Percentiles rank a stretch among this genome's conserved stretches.
Evolutionary conservation across 352 stramenopile genomes (phyloP).

Genomic region (Globisporangium cylindrosporum): DNA sequence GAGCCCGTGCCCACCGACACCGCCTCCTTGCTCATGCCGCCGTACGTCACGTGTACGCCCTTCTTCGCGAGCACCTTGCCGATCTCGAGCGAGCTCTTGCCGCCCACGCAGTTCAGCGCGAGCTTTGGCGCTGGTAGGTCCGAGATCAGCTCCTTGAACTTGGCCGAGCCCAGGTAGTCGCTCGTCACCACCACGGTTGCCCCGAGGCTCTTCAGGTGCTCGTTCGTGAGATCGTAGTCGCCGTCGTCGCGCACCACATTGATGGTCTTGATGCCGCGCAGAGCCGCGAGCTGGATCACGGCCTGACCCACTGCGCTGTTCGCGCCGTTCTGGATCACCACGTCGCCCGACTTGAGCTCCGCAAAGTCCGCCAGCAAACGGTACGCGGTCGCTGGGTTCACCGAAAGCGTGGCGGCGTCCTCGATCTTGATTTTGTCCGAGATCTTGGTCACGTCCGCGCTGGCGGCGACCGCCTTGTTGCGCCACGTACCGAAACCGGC

Average conservation of each 20-base stretch:
- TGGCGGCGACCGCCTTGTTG: slow-evolving; percentile 62
- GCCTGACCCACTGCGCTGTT: slow-evolving; percentile 87
- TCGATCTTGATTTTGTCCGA: slow-evolving; percentile 84
- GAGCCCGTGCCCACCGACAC: slow-evolving; percentile 62
- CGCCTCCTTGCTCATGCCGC: slow-evolving; percentile 74
- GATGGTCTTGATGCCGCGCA: slow-evolving; percentile 88
- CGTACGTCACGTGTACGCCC: slow-evolving; percentile 79
- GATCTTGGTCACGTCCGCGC: slow-evolving; percentile 65
- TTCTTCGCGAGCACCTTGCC: slow-evolving; percentile 71
- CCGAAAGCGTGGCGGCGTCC: slow-evolving; percentile 75
- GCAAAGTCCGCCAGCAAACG: slow-evolving; percentile 85
- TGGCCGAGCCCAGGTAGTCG: slow-evolving; percentile 73
- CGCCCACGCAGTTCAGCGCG: slow-evolving; percentile 78
- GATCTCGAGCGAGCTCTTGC: slow-evolving; percentile 64
- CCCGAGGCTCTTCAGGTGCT: slow-evolving; percentile 79
- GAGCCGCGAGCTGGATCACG: slow-evolving; percentile 85
- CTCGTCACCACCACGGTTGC: slow-evolving; percentile 65
- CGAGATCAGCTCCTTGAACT: slow-evolving; percentile 82
- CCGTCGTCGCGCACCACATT: slow-evolving; percentile 87
- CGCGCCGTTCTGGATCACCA: slow-evolving; percentile 89
- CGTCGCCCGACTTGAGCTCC: slow-evolving; percentile 71
- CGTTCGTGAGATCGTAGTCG: slow-evolving; percentile 72
- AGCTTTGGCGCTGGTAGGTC: slow-evolving; percentile 85
- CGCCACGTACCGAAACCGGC: slow-evolving; percentile 78
- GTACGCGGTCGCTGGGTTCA: slow-evolving; percentile 86